Evolutionary conservation across 129 eudicot genomes (phyloP), one percentile per base, ranked within the genome.

Genomic region (Scalesia atractyloides): DNA sequence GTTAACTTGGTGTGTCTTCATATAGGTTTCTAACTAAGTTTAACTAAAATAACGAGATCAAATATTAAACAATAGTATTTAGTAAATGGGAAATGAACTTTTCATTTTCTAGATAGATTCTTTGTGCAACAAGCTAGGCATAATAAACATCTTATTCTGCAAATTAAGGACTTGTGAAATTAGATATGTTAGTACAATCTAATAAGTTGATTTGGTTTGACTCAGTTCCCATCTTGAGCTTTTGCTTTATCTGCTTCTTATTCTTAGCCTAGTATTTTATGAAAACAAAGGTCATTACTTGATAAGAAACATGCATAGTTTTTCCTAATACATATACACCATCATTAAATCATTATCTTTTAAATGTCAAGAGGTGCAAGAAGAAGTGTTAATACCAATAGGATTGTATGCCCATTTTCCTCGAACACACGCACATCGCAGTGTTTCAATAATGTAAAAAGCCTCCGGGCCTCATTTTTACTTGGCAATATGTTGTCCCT

Each of bases 401-500:
- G 48, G 60, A 94, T 84, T 59, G 88, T 84, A 60, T 94, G 98
- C 39, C 89, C 96, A 64, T 83, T 83, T 62, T 84, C 94, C 80
- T 81, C 83, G 72, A 88, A 90, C 50, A 48, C 74, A 8, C 91
- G 82, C 46, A 86, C 26, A 46, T 67, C 80, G 78, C 99, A 94
- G 65, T 82, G 82, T 52, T 69, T 66, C 65, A 90, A 63, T 9
- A 60, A 41, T 17, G 74, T 73, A 51, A 56, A 73, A 70, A 94
- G 97, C 70, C 96, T 84, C 36, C 30, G 64, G 14, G 97, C 99
- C 81, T 94, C 97, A 30, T 64, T 75, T 71, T 30, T 73, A 74
- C 97, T 90, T 17, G 86, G 93, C 26, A 94, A 76, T 72, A 94
- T 30, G 69, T 75, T 83, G 81, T 94, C 99, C 56, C 82, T 83